Base-by-base conservation (phyloP, 345 rosid species). In the Rhodomyrtus tomentosa region DNA sequence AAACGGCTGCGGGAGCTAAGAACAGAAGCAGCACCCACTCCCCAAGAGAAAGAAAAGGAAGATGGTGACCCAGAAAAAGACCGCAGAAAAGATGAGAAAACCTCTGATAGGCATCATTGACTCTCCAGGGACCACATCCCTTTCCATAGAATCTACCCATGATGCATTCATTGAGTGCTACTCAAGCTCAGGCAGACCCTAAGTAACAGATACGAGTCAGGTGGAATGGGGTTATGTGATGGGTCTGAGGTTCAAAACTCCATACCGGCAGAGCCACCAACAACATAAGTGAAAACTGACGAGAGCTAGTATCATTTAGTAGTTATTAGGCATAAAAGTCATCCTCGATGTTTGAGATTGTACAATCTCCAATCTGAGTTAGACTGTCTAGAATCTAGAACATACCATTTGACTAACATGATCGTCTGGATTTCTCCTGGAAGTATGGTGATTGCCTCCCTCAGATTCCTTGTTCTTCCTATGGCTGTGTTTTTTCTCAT, bases 391-490 rank as follows among this genome's bases (percentile, higher is more conserved):
- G 79, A 68, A 68, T 68, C 79, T 87, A 84, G 86, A 87, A 91
- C 95, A 90, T 95, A 97, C 99, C 95, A 88, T 92, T 88, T 93
- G 92, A 87, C 90, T 88, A 83, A 85, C 82, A 84, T 83, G 93
- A 87, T 92, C 98, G 76, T 91, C 97, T 89, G 90, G 93, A 88
- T 87, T 91, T 91, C 91, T 92, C 93, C 87, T 94, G 83, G 93
- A 86, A 79, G 93, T 83, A 85, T 88, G 82, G 83, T 85, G 89
- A 85, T 95, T 94, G 49, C 91, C 91, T 81, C 89, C 89, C 88
- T 92, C 94, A 81, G 94, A 88, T 83, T 94, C 99, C 91, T 91
- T 94, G 82, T 29, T 91, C 90, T 92, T 95, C 89, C 93, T 90
- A 49, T 86, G 86, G 88, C 86, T 89, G 87, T 91, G 94, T 85